Percentiles rank a stretch among this genome's conserved stretches.
phyloP scores from a whole-genome alignment of 2,329 filamentous ascomycete species.

The Fusarium sp. region DNA sequence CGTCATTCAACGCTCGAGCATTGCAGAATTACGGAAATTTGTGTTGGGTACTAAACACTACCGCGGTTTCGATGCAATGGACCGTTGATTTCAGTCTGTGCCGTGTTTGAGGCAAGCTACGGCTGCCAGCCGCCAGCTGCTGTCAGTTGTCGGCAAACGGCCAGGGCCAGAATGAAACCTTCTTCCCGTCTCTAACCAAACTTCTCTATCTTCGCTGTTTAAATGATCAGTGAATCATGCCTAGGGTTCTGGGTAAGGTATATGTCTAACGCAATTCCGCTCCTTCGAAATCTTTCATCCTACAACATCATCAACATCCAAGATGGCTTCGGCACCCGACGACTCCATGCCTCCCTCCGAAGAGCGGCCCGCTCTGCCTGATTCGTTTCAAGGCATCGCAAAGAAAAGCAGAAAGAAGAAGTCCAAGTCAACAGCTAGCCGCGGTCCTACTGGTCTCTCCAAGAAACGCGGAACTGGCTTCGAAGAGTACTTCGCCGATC shows the following conservation, averaged over 20 bases:
- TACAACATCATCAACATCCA: not conserved
- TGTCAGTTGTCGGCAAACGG: slow-evolving; percentile 12
- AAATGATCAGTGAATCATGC: slow-evolving; percentile 21
- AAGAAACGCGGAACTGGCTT: slow-evolving; percentile 73
- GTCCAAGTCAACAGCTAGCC: slow-evolving; percentile 36
- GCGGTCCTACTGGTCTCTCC: slow-evolving; percentile 58
- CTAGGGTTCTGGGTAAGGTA: not conserved
- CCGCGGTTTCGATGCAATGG: not conserved
- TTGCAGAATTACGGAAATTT: no score
- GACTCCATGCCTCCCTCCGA: not conserved
- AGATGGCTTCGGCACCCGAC: slow-evolving; percentile 9
- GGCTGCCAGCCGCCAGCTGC: slow-evolving; percentile 6
- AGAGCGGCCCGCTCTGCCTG: slow-evolving; percentile 11
- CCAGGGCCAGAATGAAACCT: not conserved
- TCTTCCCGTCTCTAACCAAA: not conserved
- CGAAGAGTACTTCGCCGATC: slow-evolving; percentile 85
- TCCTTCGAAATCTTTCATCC: not conserved
- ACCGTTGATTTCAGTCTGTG: not conserved
- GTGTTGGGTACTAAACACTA: not conserved
- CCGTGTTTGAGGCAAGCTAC: slow-evolving; percentile 6
- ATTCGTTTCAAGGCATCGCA: slow-evolving; percentile 33
- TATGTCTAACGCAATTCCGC: not conserved
- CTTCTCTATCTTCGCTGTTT: not conserved
- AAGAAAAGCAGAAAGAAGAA: slow-evolving; percentile 38
- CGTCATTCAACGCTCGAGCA: not conserved